Base-by-base conservation (phyloP, 441 rosid genomes). In the Pelargonium hybrid region DNA sequence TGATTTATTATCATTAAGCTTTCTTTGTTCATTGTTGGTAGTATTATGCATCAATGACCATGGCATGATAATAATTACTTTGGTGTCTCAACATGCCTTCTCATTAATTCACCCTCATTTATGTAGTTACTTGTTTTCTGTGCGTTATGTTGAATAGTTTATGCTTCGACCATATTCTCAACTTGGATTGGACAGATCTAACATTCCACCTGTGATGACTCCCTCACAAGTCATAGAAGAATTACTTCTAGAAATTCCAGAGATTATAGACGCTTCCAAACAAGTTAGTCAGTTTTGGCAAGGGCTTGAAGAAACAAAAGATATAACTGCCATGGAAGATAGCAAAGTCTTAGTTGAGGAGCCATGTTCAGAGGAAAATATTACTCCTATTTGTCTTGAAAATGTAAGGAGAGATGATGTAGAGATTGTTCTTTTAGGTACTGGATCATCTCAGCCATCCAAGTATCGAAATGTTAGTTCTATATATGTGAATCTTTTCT, bases 361-460 rank as follows among this genome's bases (percentile, higher is more conserved):
- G 82, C 93, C 98, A 23, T 87, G 97, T 88, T 81, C 83, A 73
- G 80, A 67, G 59, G 84, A 87, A 73, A 87, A 86, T 64, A 78
- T 45, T 62, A 65, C 82, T 64, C 96, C 95, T 39, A 78, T 59
- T 75, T 91, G 97, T 85, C 84, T 93, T 76, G 92, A 91, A 67
- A 85, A 84, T 68, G 69, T 86, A 69, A 84, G 86, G 75, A 85
- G 92, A 75, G 96, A 91, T 66, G 97, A 93, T 75, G 77, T 93
- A 75, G 98, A 93, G 87, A 87, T 91, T 74, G 95, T 91, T 61
- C 88, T 93, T 76, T 70, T 91, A 69, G 98, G 98, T 31, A 91
- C 98, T 10, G 97, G 98, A 62, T 93, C 97, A 7, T 91, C 96
- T n/a, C 97, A 91, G 81, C 98, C 98, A 77, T 93, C 98, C 37